Conservation (phyloP, 805 yeast species). For the Metschnikowia lunata region DNA sequence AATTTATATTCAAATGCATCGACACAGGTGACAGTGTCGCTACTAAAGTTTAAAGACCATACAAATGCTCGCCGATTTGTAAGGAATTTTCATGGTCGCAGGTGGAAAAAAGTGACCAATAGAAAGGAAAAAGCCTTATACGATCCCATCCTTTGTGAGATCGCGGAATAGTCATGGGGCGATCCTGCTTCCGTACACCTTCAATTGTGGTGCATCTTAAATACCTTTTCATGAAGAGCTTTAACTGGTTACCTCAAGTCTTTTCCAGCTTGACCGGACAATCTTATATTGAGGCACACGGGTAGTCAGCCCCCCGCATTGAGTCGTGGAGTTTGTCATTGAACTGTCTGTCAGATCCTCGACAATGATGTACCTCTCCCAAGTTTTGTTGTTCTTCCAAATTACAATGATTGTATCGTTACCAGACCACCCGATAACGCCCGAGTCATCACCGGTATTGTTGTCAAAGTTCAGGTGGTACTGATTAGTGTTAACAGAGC, state of each 20-base stretch:
- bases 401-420: constrained; percentile 69
- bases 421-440: constrained; percentile 64
- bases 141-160: constrained; percentile 37
- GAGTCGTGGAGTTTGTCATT: neutral
- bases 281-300: constrained; percentile 2
- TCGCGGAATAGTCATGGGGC: constrained; percentile 19
- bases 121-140: constrained; percentile 27
- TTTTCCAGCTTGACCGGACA: constrained; percentile 8
- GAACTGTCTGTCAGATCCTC: constrained; percentile 26
- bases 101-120: constrained; percentile 29
- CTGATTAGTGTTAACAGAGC: constrained; percentile 56
- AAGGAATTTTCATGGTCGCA: constrained; percentile 49
- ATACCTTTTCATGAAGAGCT: no score
- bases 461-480: constrained; percentile 24
- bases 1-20: constrained; percentile 24
- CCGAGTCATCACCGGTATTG: constrained; percentile 27
- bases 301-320: neutral
- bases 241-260: constrained; percentile 2
- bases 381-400: constrained; percentile 68
- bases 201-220: neutral
- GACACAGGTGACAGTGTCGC: constrained; percentile 23
- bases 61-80: constrained; percentile 50
- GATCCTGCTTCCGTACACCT: no score
- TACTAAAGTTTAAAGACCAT: constrained; percentile 43
- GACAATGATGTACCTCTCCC: constrained; percentile 81